These are phyloP conservation scores for Globisporangium paroecandrum DNA, from an alignment of 352 stramenopile genomes.

Conservation along the genomic window DNA sequence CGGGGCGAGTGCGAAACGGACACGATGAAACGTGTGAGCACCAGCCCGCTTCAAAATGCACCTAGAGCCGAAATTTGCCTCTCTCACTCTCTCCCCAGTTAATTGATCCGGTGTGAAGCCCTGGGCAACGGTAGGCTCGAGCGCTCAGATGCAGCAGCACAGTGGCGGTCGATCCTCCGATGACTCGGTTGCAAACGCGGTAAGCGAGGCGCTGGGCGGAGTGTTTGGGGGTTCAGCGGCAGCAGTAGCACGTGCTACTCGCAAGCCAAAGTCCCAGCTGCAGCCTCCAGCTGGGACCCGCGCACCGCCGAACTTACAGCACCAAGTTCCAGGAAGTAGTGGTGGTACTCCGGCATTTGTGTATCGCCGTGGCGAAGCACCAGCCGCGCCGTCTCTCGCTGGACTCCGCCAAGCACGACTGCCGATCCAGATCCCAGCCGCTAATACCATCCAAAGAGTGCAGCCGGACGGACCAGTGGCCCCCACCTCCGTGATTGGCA, in stretches of 20 bases:
- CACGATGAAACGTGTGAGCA: not conserved
- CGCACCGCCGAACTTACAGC: not conserved
- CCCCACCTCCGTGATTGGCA: not conserved
- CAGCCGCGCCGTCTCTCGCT: not conserved
- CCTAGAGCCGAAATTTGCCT: not conserved
- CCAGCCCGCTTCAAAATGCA: not conserved
- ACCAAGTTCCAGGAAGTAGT: not conserved
- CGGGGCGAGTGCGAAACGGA: not conserved
- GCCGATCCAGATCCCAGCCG: not conserved
- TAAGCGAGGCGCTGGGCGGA: constrained; percentile 37
- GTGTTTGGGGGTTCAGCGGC: constrained; percentile 2
- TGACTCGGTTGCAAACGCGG: constrained; percentile 28
- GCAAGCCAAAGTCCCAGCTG: constrained; percentile 6
- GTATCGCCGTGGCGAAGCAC: not conserved
- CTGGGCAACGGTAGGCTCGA: too few species aligned
- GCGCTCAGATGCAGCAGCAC: constrained; percentile 5
- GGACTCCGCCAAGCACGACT: not conserved
- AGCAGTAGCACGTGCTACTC: not conserved
- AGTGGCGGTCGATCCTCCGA: not conserved
- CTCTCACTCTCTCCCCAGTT: not conserved
- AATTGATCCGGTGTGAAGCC: not conserved
- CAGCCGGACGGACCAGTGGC: not conserved
- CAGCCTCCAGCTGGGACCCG: not conserved
- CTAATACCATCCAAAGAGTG: not conserved
- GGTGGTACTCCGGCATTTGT: not conserved